Base-by-base conservation (phyloP, 2,329 filamentous ascomycete species). In the Aspergillus versicolor region DNA sequence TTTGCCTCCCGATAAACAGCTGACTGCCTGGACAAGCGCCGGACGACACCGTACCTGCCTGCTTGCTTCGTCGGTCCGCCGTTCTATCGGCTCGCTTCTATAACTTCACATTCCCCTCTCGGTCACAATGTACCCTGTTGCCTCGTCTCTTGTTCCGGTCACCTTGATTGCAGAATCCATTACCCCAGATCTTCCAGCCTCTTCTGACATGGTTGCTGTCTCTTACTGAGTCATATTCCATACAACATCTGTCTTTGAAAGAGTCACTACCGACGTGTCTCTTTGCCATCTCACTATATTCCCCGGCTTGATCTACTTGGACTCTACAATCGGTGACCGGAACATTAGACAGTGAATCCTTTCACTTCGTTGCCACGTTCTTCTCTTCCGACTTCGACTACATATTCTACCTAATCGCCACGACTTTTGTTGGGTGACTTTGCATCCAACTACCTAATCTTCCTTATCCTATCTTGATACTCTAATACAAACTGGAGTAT, bases 51-150 rank as follows among this genome's bases (percentile, higher is more conserved):
- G 54, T 64, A 58, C 57, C 60, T 68, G 70, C 69, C 68, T 72
- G 70, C 68, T 68, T 72, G 67, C 42, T 12, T 65, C 62, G 61
- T 63, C 67, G 65, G 65, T 67, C 63, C 56, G 66, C 65, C 67
- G 64, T 63, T 63, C 61, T 61, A 60, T 61, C 65, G 65, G 68
- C 67, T 61, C 61, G 59, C 63, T 62, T 64, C 60, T 63, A 63
- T 63, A 65, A 58, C 64, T 61, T 58, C 53, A 56, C 45, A 57
- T 56, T 52, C 58, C 42, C 55, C 57, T 56, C 51, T 59, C 42
- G 53, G 34, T 61, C 73, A 75, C 75, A 68, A 75, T 75, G 73
- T 75, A 75, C 70, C 62, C 57, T 74, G 67, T 68, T 73, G 69
- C 56, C 57, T 65, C 60, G 58, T 65, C 66, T 61, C 59, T 61